phyloP scores from a whole-genome alignment of 2,329 filamentous ascomycete species.

The Rhytidhysteron rufulum region DNA sequence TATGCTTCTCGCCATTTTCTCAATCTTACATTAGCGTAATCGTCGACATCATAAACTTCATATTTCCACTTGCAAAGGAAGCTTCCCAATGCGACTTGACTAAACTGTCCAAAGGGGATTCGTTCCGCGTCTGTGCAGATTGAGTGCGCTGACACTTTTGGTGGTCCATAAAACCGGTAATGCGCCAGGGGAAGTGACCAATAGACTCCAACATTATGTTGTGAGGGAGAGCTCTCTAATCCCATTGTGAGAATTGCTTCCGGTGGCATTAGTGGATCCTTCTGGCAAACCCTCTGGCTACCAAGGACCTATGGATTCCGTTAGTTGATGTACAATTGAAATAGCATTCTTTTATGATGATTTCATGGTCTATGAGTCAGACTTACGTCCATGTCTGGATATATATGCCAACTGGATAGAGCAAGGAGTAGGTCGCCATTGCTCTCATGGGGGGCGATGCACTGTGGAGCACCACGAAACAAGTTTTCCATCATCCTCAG shows the following conservation, averaged over 20 bases:
- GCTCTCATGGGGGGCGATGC: too few species aligned
- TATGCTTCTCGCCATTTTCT: too few species aligned
- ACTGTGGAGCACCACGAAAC: not conserved
- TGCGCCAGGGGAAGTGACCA: slow-evolving; percentile 5
- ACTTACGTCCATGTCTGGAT: slow-evolving; percentile 23
- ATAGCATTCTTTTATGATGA: too few species aligned
- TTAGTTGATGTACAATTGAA: not conserved
- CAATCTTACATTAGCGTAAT: not conserved
- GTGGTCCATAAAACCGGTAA: not conserved
- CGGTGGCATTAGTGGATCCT: slow-evolving; percentile 1
- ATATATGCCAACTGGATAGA: slow-evolving; percentile 34
- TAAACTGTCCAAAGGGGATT: not conserved
- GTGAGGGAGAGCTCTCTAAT: not conserved
- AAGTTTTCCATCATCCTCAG: not conserved
- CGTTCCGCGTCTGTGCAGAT: not conserved
- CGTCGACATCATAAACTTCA: not conserved
- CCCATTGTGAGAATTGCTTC: slow-evolving; percentile 4
- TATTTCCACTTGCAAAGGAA: not conserved
- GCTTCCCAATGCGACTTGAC: not conserved
- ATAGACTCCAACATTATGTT: not conserved
- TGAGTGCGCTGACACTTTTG: not conserved
- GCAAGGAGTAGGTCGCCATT: slow-evolving; percentile 24
- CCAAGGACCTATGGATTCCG: not conserved
- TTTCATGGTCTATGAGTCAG: not conserved
- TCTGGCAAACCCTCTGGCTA: not conserved